These are phyloP conservation scores for Arachis hypogaea DNA, from an alignment of 306 rosid species.

Conservation along the genomic window DNA sequence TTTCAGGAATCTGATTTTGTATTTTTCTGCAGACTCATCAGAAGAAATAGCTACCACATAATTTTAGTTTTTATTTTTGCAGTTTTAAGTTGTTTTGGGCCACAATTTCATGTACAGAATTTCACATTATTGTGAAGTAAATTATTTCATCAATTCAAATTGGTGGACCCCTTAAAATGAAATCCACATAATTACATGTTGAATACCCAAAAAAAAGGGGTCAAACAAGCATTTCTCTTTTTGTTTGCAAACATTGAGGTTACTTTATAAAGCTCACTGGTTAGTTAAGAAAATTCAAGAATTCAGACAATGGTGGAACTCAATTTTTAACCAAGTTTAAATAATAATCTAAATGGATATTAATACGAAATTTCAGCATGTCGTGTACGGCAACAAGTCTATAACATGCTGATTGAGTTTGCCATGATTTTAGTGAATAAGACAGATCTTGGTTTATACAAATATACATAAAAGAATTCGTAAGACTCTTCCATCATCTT, in stretches of 20 bases:
- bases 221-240: background rate
- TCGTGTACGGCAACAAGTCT: background rate
- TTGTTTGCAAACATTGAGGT: background rate
- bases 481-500: slow-evolving; percentile 49
- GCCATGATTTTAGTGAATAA: slow-evolving; percentile 12
- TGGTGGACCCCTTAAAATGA: background rate
- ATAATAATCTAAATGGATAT: slow-evolving; percentile 7
- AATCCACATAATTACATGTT: too few relatives aligned
- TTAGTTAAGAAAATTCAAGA: slow-evolving; percentile 9
- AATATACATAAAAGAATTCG: slow-evolving; percentile 25
- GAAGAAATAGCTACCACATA: slow-evolving; percentile 32
- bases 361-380: slow-evolving; percentile 11
- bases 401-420: slow-evolving; percentile 18
- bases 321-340: background rate
- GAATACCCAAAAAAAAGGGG: too few relatives aligned
- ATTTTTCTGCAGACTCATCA: background rate
- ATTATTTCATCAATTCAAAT: background rate
- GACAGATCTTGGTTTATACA: slow-evolving; percentile 19
- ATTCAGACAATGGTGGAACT: background rate
- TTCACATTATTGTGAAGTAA: background rate
- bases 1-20: background rate
- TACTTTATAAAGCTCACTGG: too few relatives aligned
- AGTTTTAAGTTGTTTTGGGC: too few relatives aligned
- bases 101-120: too few relatives aligned
- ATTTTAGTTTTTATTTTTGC: background rate